Evolutionary conservation across 177 flowering plant species (phyloP), one percentile per base, ranked within the genome.

Genomic region (Vitis hybrid): DNA sequence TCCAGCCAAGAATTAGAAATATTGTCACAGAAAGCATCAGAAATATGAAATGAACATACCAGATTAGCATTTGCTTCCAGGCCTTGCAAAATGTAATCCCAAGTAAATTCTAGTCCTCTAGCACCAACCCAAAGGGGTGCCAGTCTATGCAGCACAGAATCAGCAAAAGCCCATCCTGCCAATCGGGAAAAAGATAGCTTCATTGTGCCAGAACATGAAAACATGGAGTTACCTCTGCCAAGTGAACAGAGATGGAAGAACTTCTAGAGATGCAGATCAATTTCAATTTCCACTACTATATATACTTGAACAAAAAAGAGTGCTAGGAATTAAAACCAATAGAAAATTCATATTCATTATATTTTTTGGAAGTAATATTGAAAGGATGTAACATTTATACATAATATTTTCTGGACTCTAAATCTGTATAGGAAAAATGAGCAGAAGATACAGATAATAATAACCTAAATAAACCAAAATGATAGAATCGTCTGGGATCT

Each of bases 81-180:
- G 72, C 99, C 98, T 83, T 95, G 99, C 65, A 95, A 74, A 79
- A 95, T 77, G 84, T 85, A 95, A 75, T 93, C 98, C 97, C 98
- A 95, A 52, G 99, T 90, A 74, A 95, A 95, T 68, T 95, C 99
- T 45, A 95, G 80, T 45, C 99, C 99, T 82, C 97, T 90, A 19
- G 99, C 99, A 64, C 99, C 99, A 52, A 95, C 93, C 99, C 98
- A 95, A 18, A 95, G 97, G 2, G 99, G 99, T 71, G 91, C 94
- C 72, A 95, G 75, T 74, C 99, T 86, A 81, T 95, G 99, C 54
- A 95, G 82, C 64, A 95, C 94, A 71, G 99, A 84, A 82, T 93
- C 99, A 62, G 99, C 98, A 80, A 95, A 95, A 63, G 99, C 99
- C 99, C 99, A 95, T 51, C 99, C 99, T 95, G 78, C 54, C 65